Base-by-base conservation (phyloP, 2,329 filamentous ascomycete species). In the Colletotrichum sp. region DNA sequence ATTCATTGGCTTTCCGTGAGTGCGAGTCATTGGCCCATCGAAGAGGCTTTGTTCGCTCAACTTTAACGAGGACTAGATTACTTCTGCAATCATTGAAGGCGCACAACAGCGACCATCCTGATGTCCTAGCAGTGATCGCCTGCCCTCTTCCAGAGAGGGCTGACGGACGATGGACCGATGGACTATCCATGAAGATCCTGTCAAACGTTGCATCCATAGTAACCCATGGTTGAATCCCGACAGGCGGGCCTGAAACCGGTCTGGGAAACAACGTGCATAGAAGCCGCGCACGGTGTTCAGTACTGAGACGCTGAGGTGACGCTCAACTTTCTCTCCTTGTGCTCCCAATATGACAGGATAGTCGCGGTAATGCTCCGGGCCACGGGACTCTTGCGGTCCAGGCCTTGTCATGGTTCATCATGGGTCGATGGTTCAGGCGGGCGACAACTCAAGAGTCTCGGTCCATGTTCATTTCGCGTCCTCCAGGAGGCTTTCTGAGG, bases 161-260 rank as follows among this genome's bases (percentile, higher is more conserved):
- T 68, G 70, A 48, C 60, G 68, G 58, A 65, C 73, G 43, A 75
- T 69, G 70, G 64, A 69, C 32, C 69, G 65, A 58, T 62, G 69
- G 24, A 30, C 38, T 48, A 48, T 67, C 71, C 60, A 56, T 72
- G 56, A 72, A 68, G 75, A 76, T 76, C 62, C 73, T 69, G 77
- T 78, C 26, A 73, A 78, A 78, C 77, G 77, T 78, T 78, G 77
- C 77, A 76, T 77, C 68, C 55, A 71, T 30, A 30, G 56, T 24
- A 75, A 66, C 71, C 60, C 48, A 62, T 66, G 71, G 70, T 66
- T 66, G 38, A 66, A 48, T 68, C 52, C 68, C 66, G 75, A 66
- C 43, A 73, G 30, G 55, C 61, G 55, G 69, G 66, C 70, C 28
- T 78, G 72, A 77, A 77, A 78, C 72, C 52, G 64, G 75, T 30